A percentile compares a stretch with the other conserved stretches of the same genome.
phyloP scores from a whole-genome alignment of 495 filamentous ascomycete species.

The Aspergillus sparsus region DNA sequence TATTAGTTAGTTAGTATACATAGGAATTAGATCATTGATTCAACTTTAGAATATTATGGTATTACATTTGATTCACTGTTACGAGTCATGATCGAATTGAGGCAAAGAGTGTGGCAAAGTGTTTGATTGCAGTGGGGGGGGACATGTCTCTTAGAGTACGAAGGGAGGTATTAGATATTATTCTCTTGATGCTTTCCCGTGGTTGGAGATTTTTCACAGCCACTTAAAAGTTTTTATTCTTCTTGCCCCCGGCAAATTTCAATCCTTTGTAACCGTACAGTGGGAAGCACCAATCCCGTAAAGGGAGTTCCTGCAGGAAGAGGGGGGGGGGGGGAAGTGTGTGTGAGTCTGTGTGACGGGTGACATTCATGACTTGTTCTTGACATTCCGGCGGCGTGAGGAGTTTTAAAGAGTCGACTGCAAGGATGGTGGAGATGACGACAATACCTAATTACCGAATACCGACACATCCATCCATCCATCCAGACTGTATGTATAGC shows the following conservation, averaged over 20 bases:
- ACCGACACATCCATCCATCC: not conserved
- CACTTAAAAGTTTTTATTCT: not conserved
- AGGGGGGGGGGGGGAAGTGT: not conserved
- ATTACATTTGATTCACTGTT: not conserved
- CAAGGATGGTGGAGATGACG: not conserved
- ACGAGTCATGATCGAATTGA: no score
- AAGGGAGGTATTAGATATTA: no score
- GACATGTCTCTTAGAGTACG: no score
- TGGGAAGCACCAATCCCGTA: no score
- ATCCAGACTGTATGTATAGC: no score
- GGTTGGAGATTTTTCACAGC: not conserved
- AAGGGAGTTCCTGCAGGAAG: not conserved
- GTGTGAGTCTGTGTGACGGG: not conserved
- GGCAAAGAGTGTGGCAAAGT: no score
- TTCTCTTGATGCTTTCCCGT: not conserved
- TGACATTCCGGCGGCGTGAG: constrained; percentile 4
- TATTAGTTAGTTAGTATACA: not conserved
- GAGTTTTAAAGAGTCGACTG: not conserved
- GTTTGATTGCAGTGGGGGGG: no score
- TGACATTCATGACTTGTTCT: not conserved
- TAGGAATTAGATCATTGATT: constrained; percentile 12
- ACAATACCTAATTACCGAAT: not conserved
- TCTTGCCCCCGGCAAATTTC: not conserved
- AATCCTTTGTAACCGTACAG: not conserved
- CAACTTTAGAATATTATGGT: constrained; percentile 1